Base-by-base conservation (phyloP, 768 basidiomycete species). In the Leccinum imitatum region DNA sequence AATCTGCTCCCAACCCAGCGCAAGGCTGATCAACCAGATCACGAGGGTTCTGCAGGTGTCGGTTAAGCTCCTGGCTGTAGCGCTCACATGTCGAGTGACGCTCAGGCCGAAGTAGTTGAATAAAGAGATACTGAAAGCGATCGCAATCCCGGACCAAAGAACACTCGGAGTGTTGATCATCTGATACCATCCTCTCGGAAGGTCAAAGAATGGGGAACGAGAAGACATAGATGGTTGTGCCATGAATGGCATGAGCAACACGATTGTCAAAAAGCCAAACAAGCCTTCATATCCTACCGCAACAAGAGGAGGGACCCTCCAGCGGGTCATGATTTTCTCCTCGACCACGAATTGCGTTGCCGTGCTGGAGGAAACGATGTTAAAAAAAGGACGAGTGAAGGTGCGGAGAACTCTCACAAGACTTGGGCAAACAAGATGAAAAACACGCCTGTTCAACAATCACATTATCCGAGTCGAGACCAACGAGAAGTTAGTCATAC, bases 241-340 rank as follows among this genome's bases (percentile, higher is more conserved):
- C 63, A 96, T 80, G 71, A 97, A 78, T 0, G 94, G 93, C 78
- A 97, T 82, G 63, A 87, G 82, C 47, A 92, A 63, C 44, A 95
- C 67, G 67, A 97, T 88, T 30, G 91, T 89, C 65, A 91, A 64
- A 19, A 87, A 78, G 58, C 97, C 97, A 70, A 96, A 98, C 61
- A 95, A 79, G 47, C 97, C 97, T 76, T 99, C 97, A 63, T 83
- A 91, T 23, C 95, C 95, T 61, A 98, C 97, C 11, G 96, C 95
- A 59, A 94, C 84, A 39, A 98, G 82, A 14, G 97, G 96, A 50
- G 87, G 84, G 44, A 98, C 89, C 35, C 85, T 80, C 78, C 96
- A 95, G 53, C 83, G 84, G 69, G 85, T 79, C 89, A 98, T 87
- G 66, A 98, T 95, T 79, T 91, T 95, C 77, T 98, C 96, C 81